Evolutionary conservation across 345 rosid genomes (phyloP), one percentile per base, ranked within the genome.

Genomic region (Streptanthus diversifolius): DNA sequence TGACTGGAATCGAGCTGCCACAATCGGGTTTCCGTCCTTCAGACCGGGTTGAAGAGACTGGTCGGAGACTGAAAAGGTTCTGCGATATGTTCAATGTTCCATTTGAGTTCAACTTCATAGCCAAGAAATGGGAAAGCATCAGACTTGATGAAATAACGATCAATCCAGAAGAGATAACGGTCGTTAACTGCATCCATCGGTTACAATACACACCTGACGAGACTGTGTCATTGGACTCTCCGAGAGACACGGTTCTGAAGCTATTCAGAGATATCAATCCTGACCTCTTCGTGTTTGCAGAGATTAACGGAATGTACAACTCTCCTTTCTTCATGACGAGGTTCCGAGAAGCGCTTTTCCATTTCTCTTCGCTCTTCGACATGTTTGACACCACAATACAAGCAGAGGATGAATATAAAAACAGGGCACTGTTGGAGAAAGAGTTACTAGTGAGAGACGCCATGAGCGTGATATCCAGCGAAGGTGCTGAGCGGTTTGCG

Each of bases 61-160:
- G 90, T 11, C 74, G 76, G 24, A 82, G 97, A 35, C 73, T 90
- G 21, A 71, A 76, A 56, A 74, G 85, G 72, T 88, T 84, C 57
- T 86, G 89, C 14, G 80, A 87, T 59, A 69, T 84, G 68, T 85
- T 87, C 35, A 71, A 70, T 1, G 95, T 88, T 2, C 88, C 88
- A 1, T 88, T 87, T 13, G 83, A 87, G 81, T 91, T 76, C 83
- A 69, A 72, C 29, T 81, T 74, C 56, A 82, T 91, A 30, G 92
- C 95, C 0, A 81, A 87, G 64, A 87, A 88, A 82, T 91, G 97
- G 97, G 95, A 91, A 67, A 88, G 80, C 14, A 85, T 90, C 68
- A 73, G 45, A 25, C 82, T 84, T 56, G 90, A 88, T 72, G 92
- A 88, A 52, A 72, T 91, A 44, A 82, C 71, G 57, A 85, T 88